These are phyloP conservation scores for Ogataea methylovora DNA, from an alignment of 805 yeast species.

Conservation along the genomic window DNA sequence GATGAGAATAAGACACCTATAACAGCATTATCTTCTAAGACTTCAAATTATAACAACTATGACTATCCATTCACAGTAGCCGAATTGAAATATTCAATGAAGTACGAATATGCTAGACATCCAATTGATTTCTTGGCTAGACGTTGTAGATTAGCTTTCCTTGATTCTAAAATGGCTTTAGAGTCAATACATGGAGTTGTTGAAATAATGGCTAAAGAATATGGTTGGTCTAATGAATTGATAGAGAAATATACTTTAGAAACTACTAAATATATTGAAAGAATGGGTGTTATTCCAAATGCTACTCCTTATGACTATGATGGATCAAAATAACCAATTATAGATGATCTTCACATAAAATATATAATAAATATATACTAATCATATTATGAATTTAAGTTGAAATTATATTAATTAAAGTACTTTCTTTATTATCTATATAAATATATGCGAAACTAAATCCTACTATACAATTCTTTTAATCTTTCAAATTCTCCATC, in stretches of 20 bases:
- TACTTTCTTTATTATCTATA: too few relatives aligned
- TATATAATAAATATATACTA: background rate
- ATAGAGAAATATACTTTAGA: conserved; percentile 44
- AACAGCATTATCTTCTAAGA: background rate
- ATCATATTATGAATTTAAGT: background rate
- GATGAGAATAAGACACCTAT: conserved; percentile 57
- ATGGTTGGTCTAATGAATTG: conserved; percentile 61
- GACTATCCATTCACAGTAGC: conserved; percentile 87
- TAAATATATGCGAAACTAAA: conserved; percentile 6
- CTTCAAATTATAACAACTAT: conserved; percentile 39
- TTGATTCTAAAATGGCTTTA: conserved; percentile 79
- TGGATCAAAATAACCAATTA: background rate
- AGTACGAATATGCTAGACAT: conserved; percentile 79
- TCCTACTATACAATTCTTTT: conserved; percentile 31
- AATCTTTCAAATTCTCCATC: conserved; percentile 34
- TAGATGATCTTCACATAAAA: background rate
- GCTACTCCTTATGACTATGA: conserved; percentile 14
- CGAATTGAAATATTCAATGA: conserved; percentile 75
- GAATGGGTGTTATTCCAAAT: conserved; percentile 43
- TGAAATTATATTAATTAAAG: background rate
- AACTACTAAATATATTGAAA: conserved; percentile 51
- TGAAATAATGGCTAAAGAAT: conserved; percentile 73
- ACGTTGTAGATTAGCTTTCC: conserved; percentile 87
- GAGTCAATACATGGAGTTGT: conserved; percentile 79
- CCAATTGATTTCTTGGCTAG: conserved; percentile 88